Base-by-base conservation (phyloP, 1,284 basidiomycete species). In the Cutaneotrichosporon sp. region DNA sequence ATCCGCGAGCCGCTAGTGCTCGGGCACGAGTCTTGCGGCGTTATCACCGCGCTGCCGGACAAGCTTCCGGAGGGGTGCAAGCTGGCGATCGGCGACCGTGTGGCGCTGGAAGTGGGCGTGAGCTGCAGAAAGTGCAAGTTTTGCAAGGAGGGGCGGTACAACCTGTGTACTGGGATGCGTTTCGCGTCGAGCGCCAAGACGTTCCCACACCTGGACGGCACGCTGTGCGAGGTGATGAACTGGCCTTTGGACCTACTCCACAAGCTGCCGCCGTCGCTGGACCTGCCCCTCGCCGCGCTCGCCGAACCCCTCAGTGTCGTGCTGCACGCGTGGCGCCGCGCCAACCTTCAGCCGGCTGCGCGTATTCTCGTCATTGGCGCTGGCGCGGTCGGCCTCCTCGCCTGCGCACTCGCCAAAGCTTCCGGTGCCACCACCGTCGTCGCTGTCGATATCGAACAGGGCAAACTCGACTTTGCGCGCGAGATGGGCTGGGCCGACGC, bases 41-140 rank as follows among this genome's bases (percentile, higher is more conserved):
- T 89, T 58, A 62, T 73, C 60, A 68, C 69, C 4, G 62, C 68
- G 20, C 55, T 73, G 23, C 67, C 67, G 18, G 51, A 64, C 18
- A 54, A 60, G 33, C 60, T 64, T 1, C 64, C 67, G 33, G 34
- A 59, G 1, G 54, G 58, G n/a, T 61, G 59, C 22, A 58, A 59
- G 10, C 77, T 96, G 58, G 77, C 80, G 21, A 81, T 87, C 21
- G 92, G 93, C 44, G 88, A 92, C 74, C 83, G 89, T 46, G 91
- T 97, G 47, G 93, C 92, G 15, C 87, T 97, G 69, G 93, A 97
- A 74, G 88, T 90, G 12, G 93, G 93, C 38, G 82, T 92, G 67
- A 85, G 85, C 79, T 97, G 92, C 78, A 83, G 82, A 55, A 79
- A 79, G 42, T 80, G 79, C 65, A 63, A 68, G 22, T 66, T 60